A percentile compares a stretch with the other conserved stretches of the same genome.
Evolutionary conservation across 2,329 filamentous ascomycete species (phyloP).

Genomic region (Dactylonectria macrodidyma): DNA sequence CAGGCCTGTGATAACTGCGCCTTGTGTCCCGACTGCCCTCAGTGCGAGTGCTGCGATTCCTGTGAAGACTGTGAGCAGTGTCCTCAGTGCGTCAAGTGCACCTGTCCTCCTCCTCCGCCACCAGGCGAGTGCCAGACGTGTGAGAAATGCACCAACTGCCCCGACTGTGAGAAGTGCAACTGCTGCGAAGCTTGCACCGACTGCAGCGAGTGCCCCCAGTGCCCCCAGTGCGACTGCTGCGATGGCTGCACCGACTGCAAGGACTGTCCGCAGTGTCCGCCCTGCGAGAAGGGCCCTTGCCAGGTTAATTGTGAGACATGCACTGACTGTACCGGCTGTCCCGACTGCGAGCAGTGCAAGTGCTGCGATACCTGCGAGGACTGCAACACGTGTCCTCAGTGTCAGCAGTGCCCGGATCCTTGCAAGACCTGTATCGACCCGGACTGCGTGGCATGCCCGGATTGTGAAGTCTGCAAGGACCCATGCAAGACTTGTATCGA

Average conservation of each 20-base stretch:
- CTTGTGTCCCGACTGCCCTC: slow-evolving; percentile 5
- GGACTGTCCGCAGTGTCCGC: slow-evolving; percentile 7
- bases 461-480: too few species aligned
- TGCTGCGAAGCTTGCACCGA: background rate
- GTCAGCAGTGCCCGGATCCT: too few species aligned
- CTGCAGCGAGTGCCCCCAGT: slow-evolving; percentile 9
- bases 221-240: slow-evolving; percentile 5
- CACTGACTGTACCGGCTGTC: too few species aligned
- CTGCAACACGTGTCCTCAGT: too few species aligned
- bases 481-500: too few species aligned
- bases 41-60: slow-evolving; percentile 1
- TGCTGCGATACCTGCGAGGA: too few species aligned
- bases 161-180: background rate
- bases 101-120: background rate
- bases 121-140: slow-evolving; percentile 6
- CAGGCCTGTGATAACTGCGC: background rate
- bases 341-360: too few species aligned
- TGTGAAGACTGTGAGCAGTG: slow-evolving; percentile 1
- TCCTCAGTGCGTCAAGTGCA: background rate
- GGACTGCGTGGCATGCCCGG: too few species aligned
- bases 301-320: too few species aligned
- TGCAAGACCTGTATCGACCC: too few species aligned
- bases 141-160: slow-evolving; percentile 9
- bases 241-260: slow-evolving; percentile 1
- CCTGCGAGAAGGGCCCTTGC: slow-evolving; percentile 6